Evolutionary conservation across 495 filamentous ascomycete genomes (phyloP), one percentile per base, ranked within the genome.

Genomic region (Lasiosphaeria hispida): DNA sequence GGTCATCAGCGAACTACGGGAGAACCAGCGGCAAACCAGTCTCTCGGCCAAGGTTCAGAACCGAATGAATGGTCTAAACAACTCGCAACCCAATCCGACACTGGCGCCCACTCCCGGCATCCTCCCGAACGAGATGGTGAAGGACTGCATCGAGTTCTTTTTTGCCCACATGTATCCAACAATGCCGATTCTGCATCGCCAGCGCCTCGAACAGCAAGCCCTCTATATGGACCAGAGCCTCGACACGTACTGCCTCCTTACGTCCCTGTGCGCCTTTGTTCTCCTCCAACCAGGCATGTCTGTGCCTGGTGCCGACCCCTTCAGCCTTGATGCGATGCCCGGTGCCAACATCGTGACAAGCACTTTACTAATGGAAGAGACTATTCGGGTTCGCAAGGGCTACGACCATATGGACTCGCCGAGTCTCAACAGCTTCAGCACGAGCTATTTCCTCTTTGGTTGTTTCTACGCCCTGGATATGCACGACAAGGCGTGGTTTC

Each of bases 101-200:
- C 66, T 78, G 15, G 72, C 75, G 15, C 75, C 76, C n/a, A 76
- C 72, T 18, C 79, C 83, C 14, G 82, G 80, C 30, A 75, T 90
- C 33, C 63, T 92, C 10, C 77, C 80, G 3, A 72, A 63, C 44
- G 82, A 86, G 10, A 77, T 87, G 66, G 76, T 91, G 61, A 82
- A 85, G 55, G 77, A 77, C 15, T 92, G 88, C 77, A 78, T 89
- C 58, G 88, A 94, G 13, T 91, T 89, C 62, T 95, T 88, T 77
- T 95, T 96, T 73, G 77, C 82, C 57, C 83, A 92, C 66, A 80
- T 96, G 68, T 94, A 96, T 63, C 83, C 88, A 6, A 89, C 86
- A 15, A 89, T 92, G 78, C 91, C 92, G 0, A 87, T 96, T 39
- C 77, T 96, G 23, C 81, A 90, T 40, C 83, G 83, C 33, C 82